Conservation (phyloP, 1,139 yeast genomes). For the Blastobotrys raffinosifermentans region DNA sequence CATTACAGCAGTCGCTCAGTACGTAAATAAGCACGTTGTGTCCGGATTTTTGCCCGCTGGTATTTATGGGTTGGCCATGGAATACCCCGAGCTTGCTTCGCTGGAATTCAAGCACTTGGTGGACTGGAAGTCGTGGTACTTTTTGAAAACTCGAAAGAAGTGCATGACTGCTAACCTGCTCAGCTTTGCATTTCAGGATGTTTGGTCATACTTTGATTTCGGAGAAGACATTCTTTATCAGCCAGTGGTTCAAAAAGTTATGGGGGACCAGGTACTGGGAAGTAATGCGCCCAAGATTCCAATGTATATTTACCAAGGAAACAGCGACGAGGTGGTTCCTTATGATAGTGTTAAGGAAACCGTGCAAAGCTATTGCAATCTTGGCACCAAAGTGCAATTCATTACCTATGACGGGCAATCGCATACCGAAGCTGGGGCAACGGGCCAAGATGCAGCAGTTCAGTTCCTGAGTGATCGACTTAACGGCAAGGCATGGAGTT, state of each 20-base stretch:
- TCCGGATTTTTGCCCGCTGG: constrained; percentile 29
- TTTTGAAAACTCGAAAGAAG: constrained; percentile 13
- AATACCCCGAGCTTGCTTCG: constrained; percentile 21
- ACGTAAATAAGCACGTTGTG: constrained; percentile 18
- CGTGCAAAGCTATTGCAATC: neutral
- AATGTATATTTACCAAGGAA: constrained; percentile 26
- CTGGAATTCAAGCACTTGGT: constrained; percentile 10
- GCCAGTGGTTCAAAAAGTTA: constrained; percentile 9
- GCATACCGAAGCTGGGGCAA: neutral
- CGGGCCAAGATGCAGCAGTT: neutral
- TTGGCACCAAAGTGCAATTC: neutral
- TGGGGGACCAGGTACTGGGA: constrained; percentile 17
- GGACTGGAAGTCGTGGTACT: constrained; percentile 11
- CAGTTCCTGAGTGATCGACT: neutral
- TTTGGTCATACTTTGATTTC: constrained; percentile 19
- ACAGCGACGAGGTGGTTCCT: constrained; percentile 23
- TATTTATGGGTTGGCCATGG: constrained; percentile 26
- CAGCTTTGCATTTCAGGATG: constrained; percentile 16
- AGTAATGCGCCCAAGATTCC: constrained; percentile 19
- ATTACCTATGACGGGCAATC: neutral
- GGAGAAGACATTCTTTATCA: constrained; percentile 16
- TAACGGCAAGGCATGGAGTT: too few species aligned
- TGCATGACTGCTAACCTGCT: constrained; percentile 19
- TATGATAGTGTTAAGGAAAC: constrained; percentile 16
- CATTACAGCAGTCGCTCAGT: constrained; percentile 16